phyloP scores from a whole-genome alignment of 306 rosid genomes.

The Cucumis melo region DNA sequence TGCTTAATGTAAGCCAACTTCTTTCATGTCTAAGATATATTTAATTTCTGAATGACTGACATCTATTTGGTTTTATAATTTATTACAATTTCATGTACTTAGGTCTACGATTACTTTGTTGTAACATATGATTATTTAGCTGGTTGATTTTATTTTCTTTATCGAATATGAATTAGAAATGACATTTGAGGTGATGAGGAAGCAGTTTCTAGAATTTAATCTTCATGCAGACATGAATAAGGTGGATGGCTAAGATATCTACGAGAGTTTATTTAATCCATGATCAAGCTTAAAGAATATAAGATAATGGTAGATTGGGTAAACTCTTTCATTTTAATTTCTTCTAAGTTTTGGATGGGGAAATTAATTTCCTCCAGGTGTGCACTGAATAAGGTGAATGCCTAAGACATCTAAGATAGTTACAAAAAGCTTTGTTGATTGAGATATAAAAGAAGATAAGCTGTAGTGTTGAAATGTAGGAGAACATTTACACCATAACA shows the following conservation, averaged over 20 bases:
- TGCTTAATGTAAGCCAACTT: constrained; percentile 59
- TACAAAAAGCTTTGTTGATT: too few relatives aligned
- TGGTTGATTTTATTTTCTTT: neutral
- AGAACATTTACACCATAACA: too few relatives aligned
- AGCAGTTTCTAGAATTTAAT: neutral
- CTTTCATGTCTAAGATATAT: neutral
- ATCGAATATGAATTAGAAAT: neutral
- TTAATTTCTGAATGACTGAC: neutral
- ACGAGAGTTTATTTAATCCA: neutral
- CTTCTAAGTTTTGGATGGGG: neutral
- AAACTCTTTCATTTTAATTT: neutral
- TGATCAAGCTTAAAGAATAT: neutral
- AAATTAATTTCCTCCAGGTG: neutral
- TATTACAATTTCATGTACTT: neutral
- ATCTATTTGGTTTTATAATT: neutral
- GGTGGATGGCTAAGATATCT: neutral
- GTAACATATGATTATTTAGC: neutral
- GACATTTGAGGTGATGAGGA: neutral
- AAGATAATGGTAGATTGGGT: neutral
- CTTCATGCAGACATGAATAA: neutral
- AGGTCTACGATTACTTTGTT: neutral
- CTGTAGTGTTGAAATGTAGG: too few relatives aligned
- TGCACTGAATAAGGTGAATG: neutral
- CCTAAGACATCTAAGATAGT: neutral
- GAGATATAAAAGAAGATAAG: too few relatives aligned